A percentile compares a stretch with the other conserved stretches of the same genome.
Evolutionary conservation across 257 asterid species (phyloP).

Genomic region (Fraxinus cuspidata): DNA sequence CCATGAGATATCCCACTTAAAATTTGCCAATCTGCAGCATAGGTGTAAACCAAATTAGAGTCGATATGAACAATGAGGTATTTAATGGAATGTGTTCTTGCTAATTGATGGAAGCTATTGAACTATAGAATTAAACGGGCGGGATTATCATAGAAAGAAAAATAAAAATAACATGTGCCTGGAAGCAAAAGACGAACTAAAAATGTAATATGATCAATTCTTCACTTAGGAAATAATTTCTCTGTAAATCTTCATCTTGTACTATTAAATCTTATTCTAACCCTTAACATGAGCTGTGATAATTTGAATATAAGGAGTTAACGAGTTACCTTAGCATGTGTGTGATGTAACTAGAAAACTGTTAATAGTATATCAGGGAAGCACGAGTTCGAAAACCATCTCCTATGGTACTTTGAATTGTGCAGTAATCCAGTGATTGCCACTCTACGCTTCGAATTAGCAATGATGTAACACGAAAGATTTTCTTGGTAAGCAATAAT

Average conservation of each 20-base stretch:
- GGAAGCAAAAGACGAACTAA: neutral
- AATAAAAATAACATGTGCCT: neutral
- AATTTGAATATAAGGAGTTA: constrained; percentile 6
- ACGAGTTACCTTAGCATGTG: constrained; percentile 70
- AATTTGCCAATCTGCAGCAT: constrained; percentile 72
- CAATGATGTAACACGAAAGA: constrained; percentile 5
- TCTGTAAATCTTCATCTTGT: neutral
- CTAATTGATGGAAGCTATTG: neutral
- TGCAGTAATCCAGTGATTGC: constrained; percentile 63
- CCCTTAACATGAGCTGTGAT: neutral
- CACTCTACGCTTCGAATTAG: constrained; percentile 35
- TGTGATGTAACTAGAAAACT: constrained; percentile 78
- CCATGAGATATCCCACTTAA: constrained; percentile 84
- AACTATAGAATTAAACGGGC: neutral
- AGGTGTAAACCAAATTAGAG: constrained; percentile 11
- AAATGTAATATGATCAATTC: neutral
- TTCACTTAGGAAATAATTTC: neutral
- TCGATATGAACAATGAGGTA: neutral
- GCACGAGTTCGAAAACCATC: constrained; percentile 71
- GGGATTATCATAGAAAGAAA: neutral
- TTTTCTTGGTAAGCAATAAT: neutral
- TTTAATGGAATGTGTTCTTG: neutral
- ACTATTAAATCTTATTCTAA: neutral
- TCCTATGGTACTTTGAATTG: constrained; percentile 47
- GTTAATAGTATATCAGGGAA: constrained; percentile 53